Evolutionary conservation across 1,139 yeast genomes (phyloP).

Genomic region (Kodamaea alishanica): DNA sequence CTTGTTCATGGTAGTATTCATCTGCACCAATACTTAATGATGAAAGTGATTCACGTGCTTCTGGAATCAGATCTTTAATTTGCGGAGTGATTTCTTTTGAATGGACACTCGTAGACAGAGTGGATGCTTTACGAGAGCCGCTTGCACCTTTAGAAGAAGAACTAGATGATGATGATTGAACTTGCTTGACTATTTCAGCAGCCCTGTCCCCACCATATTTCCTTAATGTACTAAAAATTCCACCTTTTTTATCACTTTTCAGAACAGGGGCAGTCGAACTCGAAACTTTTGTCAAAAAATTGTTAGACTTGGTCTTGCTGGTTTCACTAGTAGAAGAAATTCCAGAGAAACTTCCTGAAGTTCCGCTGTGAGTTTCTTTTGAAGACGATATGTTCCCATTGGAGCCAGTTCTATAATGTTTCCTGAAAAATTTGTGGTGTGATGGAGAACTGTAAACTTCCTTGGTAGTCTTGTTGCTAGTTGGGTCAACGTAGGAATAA

Average conservation of each 20-base stretch:
- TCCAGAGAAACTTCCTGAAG: not conserved
- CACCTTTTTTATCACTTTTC: slow-evolving; percentile 25
- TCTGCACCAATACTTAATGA: too few relatives aligned
- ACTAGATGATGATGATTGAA: slow-evolving; percentile 14
- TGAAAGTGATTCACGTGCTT: slow-evolving; percentile 1
- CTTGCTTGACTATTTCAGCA: slow-evolving; percentile 33
- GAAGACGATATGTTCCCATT: slow-evolving; percentile 46
- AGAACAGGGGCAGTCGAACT: slow-evolving; percentile 1
- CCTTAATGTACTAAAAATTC: slow-evolving; percentile 40
- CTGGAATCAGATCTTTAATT: slow-evolving; percentile 5
- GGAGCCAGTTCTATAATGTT: slow-evolving; percentile 55
- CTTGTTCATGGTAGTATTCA: too few relatives aligned
- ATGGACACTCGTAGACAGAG: slow-evolving; percentile 1
- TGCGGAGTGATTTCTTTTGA: slow-evolving; percentile 1
- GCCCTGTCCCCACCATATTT: slow-evolving; percentile 45
- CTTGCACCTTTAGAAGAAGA: not conserved
- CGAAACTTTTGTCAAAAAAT: not conserved
- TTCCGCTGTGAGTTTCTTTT: not conserved
- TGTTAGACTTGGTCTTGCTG: slow-evolving; percentile 2
- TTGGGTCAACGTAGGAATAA: slow-evolving; percentile 50
- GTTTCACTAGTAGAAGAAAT: not conserved
- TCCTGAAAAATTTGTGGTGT: slow-evolving; percentile 53
- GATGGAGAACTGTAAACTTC: slow-evolving; percentile 29
- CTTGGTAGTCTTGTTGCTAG: slow-evolving; percentile 15
- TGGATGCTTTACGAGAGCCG: slow-evolving; percentile 1